Base-by-base conservation (phyloP, 1,284 basidiomycete species). In the Ceratobasidium sp. region DNA sequence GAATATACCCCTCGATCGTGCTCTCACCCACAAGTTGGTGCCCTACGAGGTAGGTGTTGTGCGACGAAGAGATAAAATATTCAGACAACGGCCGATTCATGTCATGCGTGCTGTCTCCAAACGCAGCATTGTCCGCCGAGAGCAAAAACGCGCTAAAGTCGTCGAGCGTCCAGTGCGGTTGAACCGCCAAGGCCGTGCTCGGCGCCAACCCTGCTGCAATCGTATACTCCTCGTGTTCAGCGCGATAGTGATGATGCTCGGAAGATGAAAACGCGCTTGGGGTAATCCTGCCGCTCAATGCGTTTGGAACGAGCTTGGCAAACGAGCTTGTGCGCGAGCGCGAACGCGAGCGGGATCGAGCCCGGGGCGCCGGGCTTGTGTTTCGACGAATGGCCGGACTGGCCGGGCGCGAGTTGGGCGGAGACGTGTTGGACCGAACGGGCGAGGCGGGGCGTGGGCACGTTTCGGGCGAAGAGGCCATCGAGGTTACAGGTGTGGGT, bases 11-110 rank as follows among this genome's bases (percentile, higher is more conserved):
- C 78, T 98, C 96, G 48, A 96, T 89, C 0, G 96, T 98, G 75
- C 93, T 95, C 69, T 92, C 90, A 2, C 97, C 96, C 9, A 96
- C 88, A 72, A 97, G 89, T 79, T 99, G 97, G 76, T 95, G 88
- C 0, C 96, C 96, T 12, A 98, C 90, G 4, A 99, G 88, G 78
- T 99, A 99, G 0, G 97, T 99, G 78, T 99, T 99, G 79, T 99
- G 97, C 38, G 94, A 96, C 18, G 94, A 92, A 4, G 94, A 95
- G 77, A 98, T 91, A 78, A 86, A 97, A 79, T 98, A 98, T 73
- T 97, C 92, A 5, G 88, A 86, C 11, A 98, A 82, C 0, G 96
- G 94, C 0, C 85, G 84, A 0, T 88, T 90, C 94, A 98, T 87
- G 73, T 92, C 87, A 62, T 89, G 86, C 54, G 83, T 77, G 74